Base-by-base conservation (phyloP, 768 basidiomycete species). In the Russula virescens region DNA sequence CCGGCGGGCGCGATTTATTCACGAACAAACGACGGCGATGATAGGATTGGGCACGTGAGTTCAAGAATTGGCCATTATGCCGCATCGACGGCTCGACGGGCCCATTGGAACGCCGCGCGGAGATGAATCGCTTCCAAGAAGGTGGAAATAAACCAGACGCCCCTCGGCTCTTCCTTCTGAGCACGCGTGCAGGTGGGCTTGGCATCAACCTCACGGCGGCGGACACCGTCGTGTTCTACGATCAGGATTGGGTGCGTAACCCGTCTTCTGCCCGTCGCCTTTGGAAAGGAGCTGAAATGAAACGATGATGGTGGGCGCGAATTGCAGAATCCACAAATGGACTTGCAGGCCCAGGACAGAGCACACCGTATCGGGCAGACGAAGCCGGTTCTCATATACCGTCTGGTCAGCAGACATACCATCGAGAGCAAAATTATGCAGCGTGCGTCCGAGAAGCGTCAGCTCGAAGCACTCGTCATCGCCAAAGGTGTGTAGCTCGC, bases 351-450 rank as follows among this genome's bases (percentile, higher is more conserved):
- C 0, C 91, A 94, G 71, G 96, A 97, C 68, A 82, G 96, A 40
- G 94, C 94, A 0, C 96, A 99, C 73, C 85, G 97, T 13, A 98
- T 99, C 52, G 96, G 96, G 1, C 96, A 98, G 75, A 97, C 85
- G 31, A 86, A 79, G 66, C 93, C 94, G 0, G 94, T 97, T 56
- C 79, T 97, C 48, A 86, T 97, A 61, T 96, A 92, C 76, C 81
- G 96, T 43, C 79, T 98, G 4, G 84, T 96, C 42, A 89, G 86
- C 23, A 87, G 84, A 6, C 88, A 94, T 73, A 97, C 94, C 2
- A 81, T 99, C 68, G 96, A 99, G 77, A 89, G 87, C 45, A 89
- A 87, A 73, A 94, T 98, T 69, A 86, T 98, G 81, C 83, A 92
- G 69, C 81, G 85, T n/a, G 91, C 91, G 7, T 80, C 81, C 9